Percentiles rank a stretch among this genome's conserved stretches.
Conservation (phyloP, 768 basidiomycete species). For the Lactarius quietus region DNA sequence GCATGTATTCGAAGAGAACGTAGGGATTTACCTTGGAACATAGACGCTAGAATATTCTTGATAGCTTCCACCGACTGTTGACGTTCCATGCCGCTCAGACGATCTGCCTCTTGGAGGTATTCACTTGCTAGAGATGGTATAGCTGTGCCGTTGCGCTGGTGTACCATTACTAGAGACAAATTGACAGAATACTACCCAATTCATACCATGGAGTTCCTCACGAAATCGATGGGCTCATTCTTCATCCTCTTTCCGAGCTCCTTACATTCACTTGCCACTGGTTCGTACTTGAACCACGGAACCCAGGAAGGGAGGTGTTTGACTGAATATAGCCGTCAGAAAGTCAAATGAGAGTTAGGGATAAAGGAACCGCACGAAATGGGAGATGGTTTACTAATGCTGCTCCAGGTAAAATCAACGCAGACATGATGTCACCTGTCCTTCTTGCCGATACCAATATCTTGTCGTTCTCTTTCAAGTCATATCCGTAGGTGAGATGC, state of each 20-base stretch:
- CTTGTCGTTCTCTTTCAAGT: constrained; percentile 2
- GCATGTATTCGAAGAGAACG: background rate
- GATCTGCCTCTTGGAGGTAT: constrained; percentile 7
- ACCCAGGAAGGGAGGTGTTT: constrained; percentile 18
- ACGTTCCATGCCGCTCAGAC: constrained; percentile 2
- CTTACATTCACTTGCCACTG: constrained; percentile 1
- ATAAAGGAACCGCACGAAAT: background rate
- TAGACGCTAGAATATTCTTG: constrained; percentile 3
- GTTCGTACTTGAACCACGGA: constrained; percentile 10
- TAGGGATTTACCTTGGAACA: constrained; percentile 2
- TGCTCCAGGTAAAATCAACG: constrained; percentile 4
- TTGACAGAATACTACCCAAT: background rate
- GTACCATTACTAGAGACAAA: background rate
- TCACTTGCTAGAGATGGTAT: constrained; percentile 9
- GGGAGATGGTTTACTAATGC: constrained; percentile 12
- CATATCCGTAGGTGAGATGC: constrained; percentile 15
- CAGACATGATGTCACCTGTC: background rate
- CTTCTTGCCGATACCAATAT: background rate
- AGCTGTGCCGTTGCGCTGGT: constrained; percentile 9
- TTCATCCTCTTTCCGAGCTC: background rate
- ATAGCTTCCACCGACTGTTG: constrained; percentile 1
- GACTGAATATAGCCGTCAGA: constrained; percentile 2
- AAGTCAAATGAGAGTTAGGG: too few species aligned
- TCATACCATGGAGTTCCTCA: constrained; percentile 10
- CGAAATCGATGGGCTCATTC: constrained; percentile 10